Evolutionary conservation across 805 yeast species (phyloP), one percentile per base, ranked within the genome.

Genomic region (Cyberlindnera lachancei): DNA sequence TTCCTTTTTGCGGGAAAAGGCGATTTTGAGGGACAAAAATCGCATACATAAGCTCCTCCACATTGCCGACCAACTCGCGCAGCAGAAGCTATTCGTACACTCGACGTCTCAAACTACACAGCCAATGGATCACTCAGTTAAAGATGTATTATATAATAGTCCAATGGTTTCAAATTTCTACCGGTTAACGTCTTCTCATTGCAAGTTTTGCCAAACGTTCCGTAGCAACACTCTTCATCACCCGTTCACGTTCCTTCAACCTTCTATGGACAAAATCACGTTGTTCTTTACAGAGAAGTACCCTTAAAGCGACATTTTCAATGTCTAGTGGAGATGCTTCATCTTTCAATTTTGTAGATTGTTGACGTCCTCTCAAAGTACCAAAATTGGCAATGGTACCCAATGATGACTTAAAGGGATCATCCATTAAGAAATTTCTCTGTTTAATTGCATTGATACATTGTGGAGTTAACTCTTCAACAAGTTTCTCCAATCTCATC

Each of bases 361-460:
- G 58, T 7, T 64, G 66, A 41, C 78, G 68, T 8, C 71, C 66
- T 30, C 60, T 65, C 11, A 75, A 66, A 15, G 87, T 75, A 8
- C 86, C 79, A 45, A 78, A 81, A 0, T 86, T 90, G 62, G 69
- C 60, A 17, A 82, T 75, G 0, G 94, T 82, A 40, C 68, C 67
- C n/a, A n/a, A n/a, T 27, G 67, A 60, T 51, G 53, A 27, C 23
- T 38, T 38, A 4, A 45, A 22, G 17, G 36, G 42, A 11, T 32
- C 43, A 21, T 62, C 64, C 30, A 69, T 63, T 30, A 43, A 16
- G 39, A 64, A 65, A 41, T 69, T 70, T 36, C 64, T 62, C 30
- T 68, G 73, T 27, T 68, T 62, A 23, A 74, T 56, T 10, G 66
- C 59, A 42, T 65, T 66, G 32, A 69, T 56, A 28, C 70, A 76